These are phyloP conservation scores for Aristolochia fimbriata DNA, from an alignment of 164 flowering plant genomes.

Conservation along the genomic window DNA sequence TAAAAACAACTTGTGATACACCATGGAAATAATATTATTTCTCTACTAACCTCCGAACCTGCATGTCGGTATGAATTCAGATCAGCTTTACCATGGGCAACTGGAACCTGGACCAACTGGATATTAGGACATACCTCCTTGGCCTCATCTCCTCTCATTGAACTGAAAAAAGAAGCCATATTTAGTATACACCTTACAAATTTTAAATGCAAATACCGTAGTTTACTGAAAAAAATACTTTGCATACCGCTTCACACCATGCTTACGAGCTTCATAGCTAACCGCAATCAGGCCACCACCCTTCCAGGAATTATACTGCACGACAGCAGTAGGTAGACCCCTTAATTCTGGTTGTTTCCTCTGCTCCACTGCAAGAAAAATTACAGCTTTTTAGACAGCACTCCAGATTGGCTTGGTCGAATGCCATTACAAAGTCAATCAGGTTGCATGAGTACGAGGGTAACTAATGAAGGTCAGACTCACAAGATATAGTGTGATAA, in stretches of 20 bases:
- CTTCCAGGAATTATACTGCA: conserved; percentile 93
- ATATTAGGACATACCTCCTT: conserved; percentile 77
- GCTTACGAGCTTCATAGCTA: conserved; percentile 88
- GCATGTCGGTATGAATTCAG: conserved; percentile 70
- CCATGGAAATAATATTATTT: background rate
- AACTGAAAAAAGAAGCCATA: conserved; percentile 27
- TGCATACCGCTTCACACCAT: conserved; percentile 83
- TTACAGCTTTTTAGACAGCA: background rate
- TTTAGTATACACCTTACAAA: background rate
- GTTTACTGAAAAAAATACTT: background rate
- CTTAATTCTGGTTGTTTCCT: conserved; percentile 63
- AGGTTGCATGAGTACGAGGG: too few species aligned
- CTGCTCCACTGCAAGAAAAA: conserved; percentile 59
- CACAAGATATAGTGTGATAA: too few species aligned
- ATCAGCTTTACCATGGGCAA: conserved; percentile 93
- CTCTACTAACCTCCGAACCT: conserved; percentile 71
- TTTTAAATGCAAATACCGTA: background rate
- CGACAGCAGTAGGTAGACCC: conserved; percentile 87
- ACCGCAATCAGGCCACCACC: conserved; percentile 96
- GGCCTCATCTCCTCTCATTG: conserved; percentile 96
- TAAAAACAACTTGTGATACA: background rate
- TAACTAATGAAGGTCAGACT: too few species aligned
- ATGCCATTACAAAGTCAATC: too few species aligned
- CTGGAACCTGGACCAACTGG: conserved; percentile 87
- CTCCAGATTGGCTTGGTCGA: background rate